Base-by-base conservation (phyloP, 2,329 filamentous ascomycete genomes). In the Fusarium annulatum region DNA sequence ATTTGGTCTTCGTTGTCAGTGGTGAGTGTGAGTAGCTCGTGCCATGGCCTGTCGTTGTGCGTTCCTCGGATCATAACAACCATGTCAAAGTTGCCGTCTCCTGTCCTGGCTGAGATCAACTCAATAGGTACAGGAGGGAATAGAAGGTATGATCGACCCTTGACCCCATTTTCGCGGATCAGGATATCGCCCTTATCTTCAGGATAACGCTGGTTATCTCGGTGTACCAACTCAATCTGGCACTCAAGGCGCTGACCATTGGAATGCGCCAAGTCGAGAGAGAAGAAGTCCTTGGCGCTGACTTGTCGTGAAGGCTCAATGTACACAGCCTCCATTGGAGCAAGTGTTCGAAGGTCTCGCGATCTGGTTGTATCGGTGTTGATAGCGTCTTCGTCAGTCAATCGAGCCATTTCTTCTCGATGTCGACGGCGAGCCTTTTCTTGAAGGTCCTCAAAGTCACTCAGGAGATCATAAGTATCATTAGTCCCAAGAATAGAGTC, bases 171-270 rank as follows among this genome's bases (percentile, higher is more conserved):
- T 81, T 98, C 95, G 74, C 96, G 95, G 64, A 99, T 92, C 28
- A 99, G 88, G n/a, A 99, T 81, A 81, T 99, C 96, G 11, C 96
- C 95, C 55, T 89, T 85, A 71, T 92, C 89, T 7, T 89, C 88
- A 41, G 88, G 86, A 55, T 89, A 88, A n/a, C 88, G 86, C 30
- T 90, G 86, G 76, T 94, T 94, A 79, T 98, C 96, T 79, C 96
- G 90, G 73, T 96, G 89, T 19, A 98, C 88, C 36, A 99, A 81
- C 80, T 99, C 96, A 21, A 97, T 90, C 76, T 93, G 93, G 79
- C 96, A 98, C 77, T 94, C 94, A 49, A 99, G 88, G 68, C 95
- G 88, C 80, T 98, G 96, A 4, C 96, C 95, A 78, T 90, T 97
- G 3, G 96, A 97, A 81, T 99, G 96, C 57, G 89, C 88, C 19